Base-by-base conservation (phyloP, 805 yeast genomes). In the Candida wancherniae region DNA sequence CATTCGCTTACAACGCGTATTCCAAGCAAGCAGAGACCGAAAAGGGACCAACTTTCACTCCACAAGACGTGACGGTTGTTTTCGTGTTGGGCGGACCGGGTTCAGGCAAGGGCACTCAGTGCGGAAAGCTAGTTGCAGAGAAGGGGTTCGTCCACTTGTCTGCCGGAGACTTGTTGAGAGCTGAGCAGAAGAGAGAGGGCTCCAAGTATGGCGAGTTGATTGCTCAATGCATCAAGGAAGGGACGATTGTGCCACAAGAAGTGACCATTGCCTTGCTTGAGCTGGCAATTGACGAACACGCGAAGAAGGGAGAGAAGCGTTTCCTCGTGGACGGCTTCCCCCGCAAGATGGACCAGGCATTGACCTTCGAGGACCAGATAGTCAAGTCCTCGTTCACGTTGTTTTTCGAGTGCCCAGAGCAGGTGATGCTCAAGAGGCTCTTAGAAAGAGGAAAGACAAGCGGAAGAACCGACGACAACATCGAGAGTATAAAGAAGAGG, bases 61-160 rank as follows among this genome's bases (percentile, higher is more conserved):
- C 71, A 2, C 75, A 77, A 22, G 79, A 84, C 34, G 77, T 84
- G 17, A 76, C 84, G 16, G 94, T 90, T 4, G 71, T 88, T 16
- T 90, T 85, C 57, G 96, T 90, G 12, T 73, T 90, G 19, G 98
- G 98, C 25, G 97, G 97, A 3, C 97, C 97, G 4, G 97, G 97
- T 13, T 84, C 95, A 17, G 97, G 98, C 25, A 92, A 92, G 55
- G 97, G 98, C 35, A 90, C 98, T 1, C 98, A 90, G 61, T 85
- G 97, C 66, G 81, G 80, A 19, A 84, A 77, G 51, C 69, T 90
- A 34, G 97, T 90, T 25, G 61, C 71, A 13, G 84, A 87, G 47
- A 82, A 75, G 54, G 77, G 80, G 11, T 92, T 88, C 57, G 80
- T 82, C 19, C 98, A 90, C 55, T 64, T 90, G 25, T 79, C 94